These are phyloP conservation scores for Candida nitratophila DNA, from an alignment of 805 yeast species.

Conservation along the genomic window DNA sequence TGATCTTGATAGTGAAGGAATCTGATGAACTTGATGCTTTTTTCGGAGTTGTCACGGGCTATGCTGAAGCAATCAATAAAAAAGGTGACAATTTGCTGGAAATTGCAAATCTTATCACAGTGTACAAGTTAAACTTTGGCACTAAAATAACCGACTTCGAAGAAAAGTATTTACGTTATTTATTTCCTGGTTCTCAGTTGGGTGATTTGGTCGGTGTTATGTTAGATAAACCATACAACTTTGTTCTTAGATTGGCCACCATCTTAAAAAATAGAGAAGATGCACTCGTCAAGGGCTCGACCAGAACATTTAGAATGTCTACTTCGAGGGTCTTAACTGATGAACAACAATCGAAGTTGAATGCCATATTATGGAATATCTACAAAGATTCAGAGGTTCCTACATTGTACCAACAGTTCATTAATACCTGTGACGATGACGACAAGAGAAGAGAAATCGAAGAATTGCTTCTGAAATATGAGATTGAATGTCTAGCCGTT, in stretches of 20 bases:
- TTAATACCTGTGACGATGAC: conserved; percentile 60
- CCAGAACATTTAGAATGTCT: conserved; percentile 42
- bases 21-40: conserved; percentile 33
- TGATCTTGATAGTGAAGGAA: conserved; percentile 38
- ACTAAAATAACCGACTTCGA: conserved; percentile 25
- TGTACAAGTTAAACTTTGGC: conserved; percentile 30
- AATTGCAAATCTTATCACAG: conserved; percentile 38
- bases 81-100: conserved; percentile 39
- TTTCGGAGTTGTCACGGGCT: conserved; percentile 40
- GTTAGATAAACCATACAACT: conserved; percentile 39
- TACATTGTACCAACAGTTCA: conserved; percentile 42
- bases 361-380: conserved; percentile 37
- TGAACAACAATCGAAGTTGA: conserved; percentile 32
- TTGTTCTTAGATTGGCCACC: conserved; percentile 36
- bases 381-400: conserved; percentile 47
- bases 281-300: conserved; percentile 29
- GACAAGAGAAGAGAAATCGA: conserved; percentile 50
- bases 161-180: conserved; percentile 40
- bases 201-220: conserved; percentile 45
- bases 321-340: conserved; percentile 35
- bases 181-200: conserved; percentile 50
- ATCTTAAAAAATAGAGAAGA: conserved; percentile 34
- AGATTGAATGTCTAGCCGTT: conserved; percentile 44
- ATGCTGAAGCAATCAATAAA: conserved; percentile 33
- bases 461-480: conserved; percentile 49